Base-by-base conservation (phyloP, 352 stramenopile species). In the Pythium myriotylum region DNA sequence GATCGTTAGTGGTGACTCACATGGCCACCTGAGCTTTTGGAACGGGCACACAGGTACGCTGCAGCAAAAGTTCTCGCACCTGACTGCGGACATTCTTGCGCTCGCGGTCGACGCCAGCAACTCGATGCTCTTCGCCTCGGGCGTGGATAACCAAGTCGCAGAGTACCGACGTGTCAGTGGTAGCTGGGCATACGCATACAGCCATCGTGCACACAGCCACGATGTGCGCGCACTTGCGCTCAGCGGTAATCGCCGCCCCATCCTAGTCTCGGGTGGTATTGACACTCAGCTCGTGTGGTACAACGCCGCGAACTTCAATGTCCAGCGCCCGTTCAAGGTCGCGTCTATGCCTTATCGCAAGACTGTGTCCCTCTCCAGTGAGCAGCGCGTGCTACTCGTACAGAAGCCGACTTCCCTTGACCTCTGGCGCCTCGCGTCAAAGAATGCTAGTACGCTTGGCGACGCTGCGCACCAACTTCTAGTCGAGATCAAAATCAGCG, bases 201-300 rank as follows among this genome's bases (percentile, higher is more conserved):
- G 80, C 60, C 88, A 97, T 65, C 88, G 91, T 26, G 78, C 84
- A 41, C 91, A 97, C 76, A 96, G 84, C 50, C 91, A 97, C 68
- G 91, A 97, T 49, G 88, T 97, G 41, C 84, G 86, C 19, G 81
- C 87, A 19, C 67, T 97, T n/a, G 89, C 86, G 27, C 57, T 97
- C 14, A 90, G 84, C 24, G 62, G 69, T 4, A 63, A 64, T 14
- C 65, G 51, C 68, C 77, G 81, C 16, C 66, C 74, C 3, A 67
- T 97, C 35, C 76, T 98, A 26, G 88, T 97, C 17, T 98, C 89
- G 14, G 93, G 89, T 24, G 91, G 95, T 49, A 83, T 98, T 46
- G 95, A 98, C 84, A 98, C 93, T 14, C 94, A 97, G 73, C 65
- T 98, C 7, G 95, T 96, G 45, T 96, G 86, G 66, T 98, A 98